Conservation (phyloP, 768 basidiomycete genomes). For the Obba rivulosa region DNA sequence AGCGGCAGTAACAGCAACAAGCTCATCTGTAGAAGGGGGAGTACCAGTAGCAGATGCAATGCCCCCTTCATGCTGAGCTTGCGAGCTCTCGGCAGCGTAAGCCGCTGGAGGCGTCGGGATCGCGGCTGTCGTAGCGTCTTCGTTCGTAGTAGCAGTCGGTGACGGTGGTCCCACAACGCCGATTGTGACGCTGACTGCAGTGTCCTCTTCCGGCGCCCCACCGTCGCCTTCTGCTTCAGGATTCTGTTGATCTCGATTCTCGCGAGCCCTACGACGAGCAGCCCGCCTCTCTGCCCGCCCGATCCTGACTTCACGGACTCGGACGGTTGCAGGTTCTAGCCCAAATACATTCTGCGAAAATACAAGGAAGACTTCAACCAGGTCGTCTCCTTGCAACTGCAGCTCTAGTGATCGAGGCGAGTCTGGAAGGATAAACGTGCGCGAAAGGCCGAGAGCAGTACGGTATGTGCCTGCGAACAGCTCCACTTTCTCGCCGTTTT, state of each 20-base stretch:
- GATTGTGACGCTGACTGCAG: slow-evolving; percentile 53
- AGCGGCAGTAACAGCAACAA: slow-evolving; percentile 59
- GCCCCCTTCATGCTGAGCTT: slow-evolving; percentile 25
- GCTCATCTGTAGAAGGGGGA: slow-evolving; percentile 49
- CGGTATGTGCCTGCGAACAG: slow-evolving; percentile 88
- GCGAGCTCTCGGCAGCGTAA: slow-evolving; percentile 18
- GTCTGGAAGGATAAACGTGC: slow-evolving; percentile 89
- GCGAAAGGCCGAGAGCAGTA: slow-evolving; percentile 85
- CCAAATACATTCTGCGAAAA: slow-evolving; percentile 92
- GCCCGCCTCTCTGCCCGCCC: slow-evolving; percentile 85
- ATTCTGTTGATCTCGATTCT: slow-evolving; percentile 50
- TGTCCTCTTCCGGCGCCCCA: slow-evolving; percentile 29
- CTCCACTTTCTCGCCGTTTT: slow-evolving; percentile 90
- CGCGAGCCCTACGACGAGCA: slow-evolving; percentile 73
- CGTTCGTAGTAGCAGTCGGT: slow-evolving; percentile 27
- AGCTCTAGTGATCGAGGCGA: slow-evolving; percentile 84
- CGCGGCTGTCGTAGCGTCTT: slow-evolving; percentile 32
- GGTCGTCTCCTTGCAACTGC: slow-evolving; percentile 86
- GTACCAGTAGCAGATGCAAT: slow-evolving; percentile 26
- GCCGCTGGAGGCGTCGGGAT: slow-evolving; percentile 19
- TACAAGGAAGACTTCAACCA: slow-evolving; percentile 88
- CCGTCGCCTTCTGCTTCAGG: slow-evolving; percentile 35
- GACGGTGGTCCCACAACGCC: slow-evolving; percentile 47
- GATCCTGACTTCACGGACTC: slow-evolving; percentile 90
- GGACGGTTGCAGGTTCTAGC: slow-evolving; percentile 86